Conservation (phyloP, 805 yeast species). For the Blastobotrys muscicola region DNA sequence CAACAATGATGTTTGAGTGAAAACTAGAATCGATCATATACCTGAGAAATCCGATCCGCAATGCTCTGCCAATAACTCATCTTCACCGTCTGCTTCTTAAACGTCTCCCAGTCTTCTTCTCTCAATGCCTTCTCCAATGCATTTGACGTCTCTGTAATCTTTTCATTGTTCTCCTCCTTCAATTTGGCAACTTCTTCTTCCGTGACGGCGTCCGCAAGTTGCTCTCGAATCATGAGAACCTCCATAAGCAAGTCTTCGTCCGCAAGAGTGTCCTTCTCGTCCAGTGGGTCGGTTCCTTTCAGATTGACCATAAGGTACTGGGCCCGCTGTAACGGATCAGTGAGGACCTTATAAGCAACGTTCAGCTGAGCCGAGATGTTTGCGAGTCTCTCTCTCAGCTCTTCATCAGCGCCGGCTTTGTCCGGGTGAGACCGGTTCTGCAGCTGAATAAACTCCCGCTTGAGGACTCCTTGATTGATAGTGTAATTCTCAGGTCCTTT, state of each 20-base stretch:
- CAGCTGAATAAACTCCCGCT: conserved; percentile 64
- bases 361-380: conserved; percentile 49
- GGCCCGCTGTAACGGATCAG: conserved; percentile 62
- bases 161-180: conserved; percentile 44
- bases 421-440: conserved; percentile 85
- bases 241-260: conserved; percentile 51
- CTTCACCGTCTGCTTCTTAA: conserved; percentile 58
- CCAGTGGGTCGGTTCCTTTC: conserved; percentile 46
- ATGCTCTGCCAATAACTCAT: conserved; percentile 82
- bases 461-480: conserved; percentile 44
- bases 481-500: conserved; percentile 39
- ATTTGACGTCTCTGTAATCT: conserved; percentile 41
- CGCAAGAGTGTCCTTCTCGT: conserved; percentile 36
- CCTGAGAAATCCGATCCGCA: conserved; percentile 52
- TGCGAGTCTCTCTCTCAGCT: conserved; percentile 12
- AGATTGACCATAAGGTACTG: conserved; percentile 45
- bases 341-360: conserved; percentile 64
- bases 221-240: conserved; percentile 79
- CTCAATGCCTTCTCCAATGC: conserved; percentile 40
- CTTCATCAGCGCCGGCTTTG: conserved; percentile 28
- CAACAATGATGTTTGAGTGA: too few species aligned
- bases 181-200: conserved; percentile 50
- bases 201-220: conserved; percentile 53
- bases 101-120: conserved; percentile 41
- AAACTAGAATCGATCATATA: too few species aligned